Evolutionary conservation across 116 monocot genomes (phyloP), one percentile per base, ranked within the genome.

Genomic region (Zostera marina): DNA sequence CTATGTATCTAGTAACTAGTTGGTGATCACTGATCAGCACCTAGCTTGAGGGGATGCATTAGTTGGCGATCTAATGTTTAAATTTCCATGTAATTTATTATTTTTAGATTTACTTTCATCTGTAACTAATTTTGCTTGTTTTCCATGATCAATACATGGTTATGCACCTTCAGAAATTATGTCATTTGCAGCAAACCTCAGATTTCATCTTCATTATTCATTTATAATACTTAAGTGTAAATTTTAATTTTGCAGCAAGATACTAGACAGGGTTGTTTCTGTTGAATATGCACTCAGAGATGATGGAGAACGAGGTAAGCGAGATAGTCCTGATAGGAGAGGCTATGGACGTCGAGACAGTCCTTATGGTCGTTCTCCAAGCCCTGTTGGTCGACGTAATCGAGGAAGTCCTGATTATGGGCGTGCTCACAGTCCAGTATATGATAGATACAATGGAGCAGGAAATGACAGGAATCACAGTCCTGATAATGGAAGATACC

Each of bases 231-330:
- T 47, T 11, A 16, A 13, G 3, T 11, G 47, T 16, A 47, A 4
- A n/a, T 21, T 20, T 52, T 9, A 8, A 38, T 26, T 65, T 58
- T 75, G 58, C 82, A 96, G 96, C 74, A 85, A 82, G 70, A 53
- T 96, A 65, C 63, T 85, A 59, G 96, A 88, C 49, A 66, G 96
- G 62, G 79, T 87, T 32, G 81, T 93, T 25, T 83, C 92, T 11
- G 87, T 93, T 42, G 92, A 93, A 52, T 83, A 87, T 69, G 83
- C 92, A 8, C 69, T 83, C 23, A 81, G 83, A 69, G 92, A 83
- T 72, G 83, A 93, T 73, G 77, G 60, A 60, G 92, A 87, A 41
- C 80, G 65, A 46, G 74, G 67, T 24, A 68, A 71, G 47, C 71
- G 54, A 44, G 88, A 68, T n/a, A 87, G 80, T 63, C 73, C 80